Evolutionary conservation across 306 rosid species (phyloP).

Genomic region (Sechiopsis laciniata): DNA sequence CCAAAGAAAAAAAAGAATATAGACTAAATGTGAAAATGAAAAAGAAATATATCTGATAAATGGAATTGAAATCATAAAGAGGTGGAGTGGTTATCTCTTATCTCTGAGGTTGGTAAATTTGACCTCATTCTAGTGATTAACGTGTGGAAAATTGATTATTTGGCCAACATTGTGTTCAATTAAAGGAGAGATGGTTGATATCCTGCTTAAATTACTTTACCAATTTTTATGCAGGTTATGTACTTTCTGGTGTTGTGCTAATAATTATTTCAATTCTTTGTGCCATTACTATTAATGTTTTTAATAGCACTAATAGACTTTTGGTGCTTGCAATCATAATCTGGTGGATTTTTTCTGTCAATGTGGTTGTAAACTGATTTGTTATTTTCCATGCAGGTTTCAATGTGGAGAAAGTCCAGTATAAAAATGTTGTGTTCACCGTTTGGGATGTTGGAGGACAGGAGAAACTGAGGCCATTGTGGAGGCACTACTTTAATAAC

Average conservation of each 20-base stretch:
- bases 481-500: slow-evolving; percentile 94
- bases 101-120: background rate
- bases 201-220: too few relatives aligned
- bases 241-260: background rate
- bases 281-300: background rate
- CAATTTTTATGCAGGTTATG: background rate
- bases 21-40: background rate
- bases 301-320: background rate
- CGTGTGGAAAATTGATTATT: background rate
- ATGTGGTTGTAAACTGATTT: slow-evolving; percentile 8
- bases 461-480: slow-evolving; percentile 88
- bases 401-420: slow-evolving; percentile 96
- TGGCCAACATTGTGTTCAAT: too few relatives aligned
- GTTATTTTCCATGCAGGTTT: slow-evolving; percentile 46
- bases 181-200: too few relatives aligned
- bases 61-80: background rate
- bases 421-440: slow-evolving; percentile 90
- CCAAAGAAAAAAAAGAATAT: background rate
- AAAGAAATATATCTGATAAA: background rate
- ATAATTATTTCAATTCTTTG: background rate
- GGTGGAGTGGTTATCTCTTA: background rate
- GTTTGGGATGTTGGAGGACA: slow-evolving; percentile 99
- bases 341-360: background rate
- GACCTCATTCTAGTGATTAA: background rate
- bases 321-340: background rate